Evolutionary conservation across 2,329 filamentous ascomycete genomes (phyloP), one percentile per base, ranked within the genome.

Genomic region (Microcera coccophila): DNA sequence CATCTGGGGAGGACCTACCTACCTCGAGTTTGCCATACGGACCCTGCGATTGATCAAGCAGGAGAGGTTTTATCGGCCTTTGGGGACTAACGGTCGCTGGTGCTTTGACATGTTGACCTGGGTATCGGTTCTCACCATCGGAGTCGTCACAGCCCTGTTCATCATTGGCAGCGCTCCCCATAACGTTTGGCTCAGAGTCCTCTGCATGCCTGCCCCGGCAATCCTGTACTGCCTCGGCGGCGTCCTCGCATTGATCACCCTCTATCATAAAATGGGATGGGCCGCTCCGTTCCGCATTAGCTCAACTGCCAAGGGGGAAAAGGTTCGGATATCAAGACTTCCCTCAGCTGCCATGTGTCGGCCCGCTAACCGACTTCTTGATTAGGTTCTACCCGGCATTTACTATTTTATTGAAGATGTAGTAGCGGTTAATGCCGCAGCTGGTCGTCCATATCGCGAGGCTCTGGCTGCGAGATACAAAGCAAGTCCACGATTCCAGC

Each of bases 381-480:
- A 1, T 1, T n/a, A 68, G 59, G 76, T 84, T 44, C 72, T 76
- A 3, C 82, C 82, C 0, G 74, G 78, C 3, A 71, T 78, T 2
- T 82, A 83, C 52, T 82, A 82, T 38, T 71, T 85, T 21, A 76
- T 85, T 19, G 82, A 86, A 62, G 82, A 86, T 53, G 73, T 84
- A 18, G 74, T 84, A 12, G 81, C 79, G 4, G 82, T 86, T 31
- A 83, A 85, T 55, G 82, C 79, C 16, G 75, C 72, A 3, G 81
- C 78, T 9, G 67, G 67, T n/a, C 61, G 64, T 26, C 66, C 67
- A 0, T 72, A 64, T 34, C 62, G 69, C 33, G 67, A 71, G 41
- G 68, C 67, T 9, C 54, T 69, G 19, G 62, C 68, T 17, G 69
- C 68, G 8, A 59, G 69, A 17, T 71, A 70, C 47, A 59, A 63